These are phyloP conservation scores for Papiliotrema nemorosa DNA, from an alignment of 1,284 basidiomycete species.

Conservation along the genomic window DNA sequence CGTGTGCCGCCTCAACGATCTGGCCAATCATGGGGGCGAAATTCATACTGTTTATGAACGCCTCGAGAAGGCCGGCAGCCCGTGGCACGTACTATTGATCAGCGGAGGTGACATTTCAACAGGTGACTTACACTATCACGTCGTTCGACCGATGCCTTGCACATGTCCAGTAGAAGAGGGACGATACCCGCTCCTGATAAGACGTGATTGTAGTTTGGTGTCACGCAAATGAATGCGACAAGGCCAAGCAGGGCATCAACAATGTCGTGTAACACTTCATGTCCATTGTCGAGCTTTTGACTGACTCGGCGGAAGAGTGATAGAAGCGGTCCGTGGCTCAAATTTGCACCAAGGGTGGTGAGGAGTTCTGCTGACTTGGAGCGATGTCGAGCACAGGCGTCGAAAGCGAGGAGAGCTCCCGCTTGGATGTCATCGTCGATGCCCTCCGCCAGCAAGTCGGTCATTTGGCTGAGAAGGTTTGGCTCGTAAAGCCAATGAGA, in stretches of 20 bases:
- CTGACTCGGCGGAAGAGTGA: slow-evolving; percentile 73
- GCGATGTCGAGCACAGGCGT: slow-evolving; percentile 83
- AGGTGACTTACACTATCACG: slow-evolving; percentile 21
- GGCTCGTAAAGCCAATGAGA: slow-evolving; percentile 89
- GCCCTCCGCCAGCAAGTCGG: slow-evolving; percentile 83
- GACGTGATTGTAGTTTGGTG: slow-evolving; percentile 82
- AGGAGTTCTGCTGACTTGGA: slow-evolving; percentile 80
- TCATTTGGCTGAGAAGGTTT: slow-evolving; percentile 77
- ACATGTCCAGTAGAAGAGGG: slow-evolving; percentile 80
- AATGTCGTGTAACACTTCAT: slow-evolving; percentile 65
- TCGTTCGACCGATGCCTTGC: slow-evolving; percentile 58
- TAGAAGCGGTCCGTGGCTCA: slow-evolving; percentile 94
- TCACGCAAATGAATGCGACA: slow-evolving; percentile 80
- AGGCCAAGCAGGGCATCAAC: slow-evolving; percentile 83
- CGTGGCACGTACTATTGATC: slow-evolving; percentile 41
- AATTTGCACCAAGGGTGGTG: slow-evolving; percentile 86
- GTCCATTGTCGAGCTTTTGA: slow-evolving; percentile 62
- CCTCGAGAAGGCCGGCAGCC: slow-evolving; percentile 87
- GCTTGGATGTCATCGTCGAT: slow-evolving; percentile 62
- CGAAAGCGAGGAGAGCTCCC: slow-evolving; percentile 80
- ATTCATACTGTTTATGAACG: slow-evolving; percentile 53
- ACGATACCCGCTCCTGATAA: slow-evolving; percentile 95
- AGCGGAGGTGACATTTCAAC: slow-evolving; percentile 1
- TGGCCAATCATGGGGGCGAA: slow-evolving; percentile 79
- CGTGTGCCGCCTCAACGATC: slow-evolving; percentile 81